Evolutionary conservation across 1,139 yeast genomes (phyloP), one percentile per base, ranked within the genome.

Genomic region (Saccharomyces hybrid): DNA sequence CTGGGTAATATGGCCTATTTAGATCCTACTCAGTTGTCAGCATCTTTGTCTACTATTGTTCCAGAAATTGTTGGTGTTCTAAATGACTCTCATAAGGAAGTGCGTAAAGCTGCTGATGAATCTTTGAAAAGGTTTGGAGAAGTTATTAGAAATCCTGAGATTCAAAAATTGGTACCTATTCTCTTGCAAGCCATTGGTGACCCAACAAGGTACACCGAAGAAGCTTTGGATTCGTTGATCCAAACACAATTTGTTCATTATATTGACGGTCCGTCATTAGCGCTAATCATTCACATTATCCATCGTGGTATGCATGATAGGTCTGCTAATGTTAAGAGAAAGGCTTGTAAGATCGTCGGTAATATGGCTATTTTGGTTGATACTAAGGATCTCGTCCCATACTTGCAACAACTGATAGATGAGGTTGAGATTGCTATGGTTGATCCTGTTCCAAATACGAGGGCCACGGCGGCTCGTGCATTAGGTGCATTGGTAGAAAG

Each of bases 391-490:
- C 78, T 95, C 58, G 74, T 82, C 57, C 97, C 97, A 28, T 93
- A 95, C 71, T 76, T 95, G 64, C 79, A 82, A 27, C 80, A 83
- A 51, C 77, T 95, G 63, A 86, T 91, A 49, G 79, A 82, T 13
- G 97, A 90, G 64, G 80, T 95, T 57, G 97, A 93, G 69, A 77
- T 80, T 47, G 96, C 98, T 1, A 91, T 95, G 96, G 97, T 95
- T 55, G 99, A 95, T 66, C 99, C 99, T 1, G 99, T 95, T 52
- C 97, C 99, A 41, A 88, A 86, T 48, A 93, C 99, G 0, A 83
- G 99, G 70, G 95, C 98, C 1, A 95, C 97, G 34, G 99, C 98
- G 27, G 93, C 97, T 27, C 84, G 97, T 73, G 99, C 99, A 0
- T 77, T 95, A 55, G 99, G 99, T 61, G 89, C 97, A 0, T 77